Base-by-base conservation (phyloP, 805 yeast species). In the Kodamaea kaohsiungensis region DNA sequence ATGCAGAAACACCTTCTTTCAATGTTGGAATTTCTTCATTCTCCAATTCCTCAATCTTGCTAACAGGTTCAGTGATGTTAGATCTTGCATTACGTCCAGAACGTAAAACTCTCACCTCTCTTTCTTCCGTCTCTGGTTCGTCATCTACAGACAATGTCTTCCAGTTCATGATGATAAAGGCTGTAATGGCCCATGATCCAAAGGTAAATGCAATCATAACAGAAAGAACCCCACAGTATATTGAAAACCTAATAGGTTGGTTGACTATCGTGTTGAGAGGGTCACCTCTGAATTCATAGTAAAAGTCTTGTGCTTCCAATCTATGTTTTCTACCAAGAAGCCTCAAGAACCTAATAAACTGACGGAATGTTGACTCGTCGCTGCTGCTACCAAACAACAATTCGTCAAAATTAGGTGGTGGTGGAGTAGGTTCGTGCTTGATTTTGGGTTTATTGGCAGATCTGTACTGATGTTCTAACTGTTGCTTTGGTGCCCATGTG, bases 401-500 rank as follows among this genome's bases (percentile, higher is more conserved):
- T 16, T 76, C 78, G 18, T 73, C 77, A 54, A 75, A 73, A 3
- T 71, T 57, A 8, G 63, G 62, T 7, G 81, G 80, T n/a, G 84
- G 85, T 7, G 68, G 59, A 12, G 67, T 70, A 2, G 86, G 77
- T 33, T 69, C 78, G 57, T 67, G 65, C 43, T 68, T 64, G 3
- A 80, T 67, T 54, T 72, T 72, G 53, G 83, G 82, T 52, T 70
- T 73, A 52, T 66, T 70, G 3, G 65, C 61, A 22, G 77, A 74
- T 46, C 77, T 72, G 47, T 70, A 73, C 22, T 67, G 66, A 49
- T 72, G 72, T 67, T 87, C 91, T 43, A 84, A 59, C 13, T 72
- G 75, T 18, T 70, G 68, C 67, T 87, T 87, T 19, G 82, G 78
- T 35, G 70, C 61, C 68, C 82, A 91, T 0, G 97, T 91, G 7